phyloP scores from a whole-genome alignment of 2,329 filamentous ascomycete species.

The Myriosclerotinia duriaeana region DNA sequence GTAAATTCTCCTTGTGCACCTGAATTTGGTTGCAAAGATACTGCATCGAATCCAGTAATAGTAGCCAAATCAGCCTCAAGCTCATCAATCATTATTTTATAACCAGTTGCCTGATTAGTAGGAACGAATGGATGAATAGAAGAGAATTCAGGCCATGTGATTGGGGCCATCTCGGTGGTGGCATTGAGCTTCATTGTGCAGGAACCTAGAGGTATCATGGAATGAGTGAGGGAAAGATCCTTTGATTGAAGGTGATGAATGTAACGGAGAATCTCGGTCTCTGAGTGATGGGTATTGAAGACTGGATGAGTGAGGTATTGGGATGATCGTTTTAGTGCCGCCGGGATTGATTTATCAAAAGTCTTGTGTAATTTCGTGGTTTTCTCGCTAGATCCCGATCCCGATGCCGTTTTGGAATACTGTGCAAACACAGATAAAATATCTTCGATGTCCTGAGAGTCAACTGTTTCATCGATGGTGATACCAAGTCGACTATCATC shows the following conservation, averaged over 20 bases:
- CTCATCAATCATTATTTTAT: constrained; percentile 66
- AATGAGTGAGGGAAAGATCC: constrained; percentile 90
- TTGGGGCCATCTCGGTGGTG: constrained; percentile 86
- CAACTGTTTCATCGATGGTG: constrained; percentile 75
- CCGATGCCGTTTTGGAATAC: constrained; percentile 32
- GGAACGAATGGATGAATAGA: constrained; percentile 81
- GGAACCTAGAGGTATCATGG: constrained; percentile 95
- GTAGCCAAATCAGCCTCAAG: constrained; percentile 74
- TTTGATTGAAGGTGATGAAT: constrained; percentile 92
- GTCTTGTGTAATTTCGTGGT: constrained; percentile 46
- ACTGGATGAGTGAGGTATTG: constrained; percentile 83
- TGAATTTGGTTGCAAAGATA: constrained; percentile 91
- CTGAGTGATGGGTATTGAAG: constrained; percentile 92
- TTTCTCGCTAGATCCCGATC: constrained; percentile 37
- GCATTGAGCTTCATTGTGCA: constrained; percentile 99
- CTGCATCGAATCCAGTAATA: constrained; percentile 87
- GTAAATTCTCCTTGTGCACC: constrained; percentile 95
- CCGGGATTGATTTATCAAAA: constrained; percentile 49
- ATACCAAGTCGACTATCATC: constrained; percentile 64
- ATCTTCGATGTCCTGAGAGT: constrained; percentile 54
- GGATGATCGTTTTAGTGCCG: constrained; percentile 66
- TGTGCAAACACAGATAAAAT: constrained; percentile 57
- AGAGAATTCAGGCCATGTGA: constrained; percentile 74
- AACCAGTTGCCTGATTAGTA: constrained; percentile 62
- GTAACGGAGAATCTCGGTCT: constrained; percentile 91